Conservation (phyloP, 306 rosid genomes). For the Prunus padus region DNA sequence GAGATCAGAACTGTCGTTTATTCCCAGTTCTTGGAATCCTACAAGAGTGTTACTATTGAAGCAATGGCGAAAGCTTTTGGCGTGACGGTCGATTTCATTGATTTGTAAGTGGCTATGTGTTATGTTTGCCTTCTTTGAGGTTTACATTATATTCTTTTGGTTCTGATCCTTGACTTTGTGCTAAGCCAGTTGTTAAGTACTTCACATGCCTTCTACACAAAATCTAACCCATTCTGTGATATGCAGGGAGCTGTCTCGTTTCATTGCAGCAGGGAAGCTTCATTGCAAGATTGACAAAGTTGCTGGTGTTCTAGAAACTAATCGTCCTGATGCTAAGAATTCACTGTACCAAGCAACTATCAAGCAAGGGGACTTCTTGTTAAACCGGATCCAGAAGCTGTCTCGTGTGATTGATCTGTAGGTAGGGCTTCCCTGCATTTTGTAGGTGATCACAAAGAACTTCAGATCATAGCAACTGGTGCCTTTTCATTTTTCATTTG, state of each 20-base stretch:
- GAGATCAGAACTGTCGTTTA: constrained; percentile 86
- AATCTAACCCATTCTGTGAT: constrained; percentile 2
- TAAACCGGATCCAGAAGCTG: constrained; percentile 88
- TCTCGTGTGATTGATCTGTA: constrained; percentile 90
- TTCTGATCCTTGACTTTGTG: neutral
- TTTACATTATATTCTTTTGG: neutral
- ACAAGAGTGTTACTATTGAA: constrained; percentile 91
- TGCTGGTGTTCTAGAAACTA: constrained; percentile 89
- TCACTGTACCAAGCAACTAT: constrained; percentile 97
- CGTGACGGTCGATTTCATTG: constrained; percentile 88
- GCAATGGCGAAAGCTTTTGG: constrained; percentile 99
- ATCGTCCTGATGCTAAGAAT: constrained; percentile 93
- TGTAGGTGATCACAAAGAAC: constrained; percentile 14
- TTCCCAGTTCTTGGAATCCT: constrained; percentile 94
- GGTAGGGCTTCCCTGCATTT: constrained; percentile 15
- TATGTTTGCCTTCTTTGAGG: neutral
- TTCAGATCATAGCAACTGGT: constrained; percentile 5
- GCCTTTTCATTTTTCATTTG: constrained; percentile 15
- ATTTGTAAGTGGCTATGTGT: constrained; percentile 57
- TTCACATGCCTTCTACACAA: neutral
- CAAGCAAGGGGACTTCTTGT: constrained; percentile 94
- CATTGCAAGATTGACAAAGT: constrained; percentile 98
- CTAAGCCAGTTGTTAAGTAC: neutral
- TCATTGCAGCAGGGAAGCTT: constrained; percentile 94
- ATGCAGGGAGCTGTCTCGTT: constrained; percentile 94